Conservation (phyloP, 306 rosid genomes). For the Glycine tomentella region DNA sequence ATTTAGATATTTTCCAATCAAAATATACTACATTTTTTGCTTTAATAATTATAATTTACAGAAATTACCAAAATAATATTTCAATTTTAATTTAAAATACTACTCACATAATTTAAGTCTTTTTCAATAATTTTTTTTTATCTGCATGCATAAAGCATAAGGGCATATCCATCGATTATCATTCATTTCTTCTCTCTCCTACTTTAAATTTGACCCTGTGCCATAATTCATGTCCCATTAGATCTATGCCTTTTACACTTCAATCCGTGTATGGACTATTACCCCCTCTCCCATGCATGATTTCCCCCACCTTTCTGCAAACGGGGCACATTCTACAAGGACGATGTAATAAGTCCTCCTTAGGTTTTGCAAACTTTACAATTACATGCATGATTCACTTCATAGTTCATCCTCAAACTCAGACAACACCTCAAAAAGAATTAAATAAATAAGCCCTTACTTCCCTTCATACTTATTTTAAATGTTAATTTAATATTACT, state of each 20-base stretch:
- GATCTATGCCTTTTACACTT: conserved; percentile 49
- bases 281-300: conserved; percentile 50
- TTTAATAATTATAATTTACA: background rate
- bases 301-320: conserved; percentile 46
- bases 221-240: conserved; percentile 40
- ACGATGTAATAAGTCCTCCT: conserved; percentile 39
- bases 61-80: background rate
- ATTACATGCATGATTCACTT: conserved; percentile 35
- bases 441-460: background rate
- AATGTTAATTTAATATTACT: background rate
- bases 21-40: background rate
- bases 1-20: background rate
- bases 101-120: background rate
- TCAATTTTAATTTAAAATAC: background rate
- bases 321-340: conserved; percentile 48
- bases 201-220: conserved; percentile 52
- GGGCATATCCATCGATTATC: conserved; percentile 14
- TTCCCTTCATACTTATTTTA: background rate
- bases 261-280: conserved; percentile 31
- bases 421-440: background rate
- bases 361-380: conserved; percentile 36
- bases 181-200: conserved; percentile 28
- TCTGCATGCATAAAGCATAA: conserved; percentile 58
- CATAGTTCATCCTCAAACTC: conserved; percentile 23
- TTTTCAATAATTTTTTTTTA: conserved; percentile 17